These are phyloP conservation scores for Candida boidinii DNA, from an alignment of 805 yeast genomes.

Conservation along the genomic window DNA sequence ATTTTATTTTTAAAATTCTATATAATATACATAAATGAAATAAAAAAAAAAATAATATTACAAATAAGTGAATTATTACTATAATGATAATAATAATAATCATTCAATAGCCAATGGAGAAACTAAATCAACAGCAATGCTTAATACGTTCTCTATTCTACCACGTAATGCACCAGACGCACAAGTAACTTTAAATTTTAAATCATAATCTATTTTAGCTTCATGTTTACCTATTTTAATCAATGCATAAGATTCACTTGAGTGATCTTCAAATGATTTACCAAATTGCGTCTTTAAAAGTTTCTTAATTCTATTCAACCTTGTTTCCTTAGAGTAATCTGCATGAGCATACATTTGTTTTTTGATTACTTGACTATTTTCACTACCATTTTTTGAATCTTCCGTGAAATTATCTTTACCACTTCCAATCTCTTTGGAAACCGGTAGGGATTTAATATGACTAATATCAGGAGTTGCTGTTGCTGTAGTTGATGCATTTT, in stretches of 20 bases:
- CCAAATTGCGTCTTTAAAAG: conserved; percentile 85
- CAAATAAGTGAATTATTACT: too few species aligned
- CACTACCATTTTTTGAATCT: neutral
- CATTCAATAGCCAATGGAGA: conserved; percentile 61
- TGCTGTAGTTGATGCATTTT: conserved; percentile 10
- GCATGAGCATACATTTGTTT: conserved; percentile 12
- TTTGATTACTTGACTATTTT: conserved; percentile 2
- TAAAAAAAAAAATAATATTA: too few species aligned
- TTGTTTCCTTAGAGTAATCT: conserved; percentile 25
- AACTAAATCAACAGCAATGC: conserved; percentile 69
- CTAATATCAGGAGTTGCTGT: conserved; percentile 4
- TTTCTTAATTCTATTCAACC: conserved; percentile 47
- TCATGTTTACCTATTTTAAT: conserved; percentile 67
- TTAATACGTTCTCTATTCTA: conserved; percentile 73
- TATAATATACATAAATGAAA: too few species aligned
- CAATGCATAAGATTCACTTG: conserved; percentile 38
- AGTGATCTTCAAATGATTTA: conserved; percentile 43
- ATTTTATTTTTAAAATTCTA: too few species aligned
- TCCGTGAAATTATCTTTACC: conserved; percentile 6
- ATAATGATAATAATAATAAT: too few species aligned
- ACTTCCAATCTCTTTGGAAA: conserved; percentile 1
- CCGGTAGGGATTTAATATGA: neutral
- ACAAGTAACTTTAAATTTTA: conserved; percentile 62
- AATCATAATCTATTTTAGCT: conserved; percentile 60
- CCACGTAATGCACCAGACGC: conserved; percentile 68